A percentile compares a stretch with the other conserved stretches of the same genome.
phyloP scores from a whole-genome alignment of 2,329 filamentous ascomycete genomes.

The Colletotrichum chrysophilum region DNA sequence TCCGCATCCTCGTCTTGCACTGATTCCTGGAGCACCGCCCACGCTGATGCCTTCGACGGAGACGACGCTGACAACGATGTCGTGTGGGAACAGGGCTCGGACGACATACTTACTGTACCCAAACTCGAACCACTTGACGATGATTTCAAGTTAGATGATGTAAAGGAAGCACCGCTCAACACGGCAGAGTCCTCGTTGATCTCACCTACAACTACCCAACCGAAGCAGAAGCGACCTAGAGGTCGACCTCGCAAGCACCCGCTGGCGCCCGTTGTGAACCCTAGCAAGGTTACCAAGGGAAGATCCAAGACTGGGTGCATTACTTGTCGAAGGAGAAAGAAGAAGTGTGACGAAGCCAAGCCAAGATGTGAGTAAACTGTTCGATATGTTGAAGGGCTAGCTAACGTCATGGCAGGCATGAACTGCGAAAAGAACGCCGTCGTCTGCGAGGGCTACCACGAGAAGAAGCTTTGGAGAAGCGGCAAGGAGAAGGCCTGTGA shows the following conservation, averaged over 20 bases:
- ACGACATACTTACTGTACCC: slow-evolving; percentile 51
- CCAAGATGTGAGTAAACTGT: slow-evolving; percentile 60
- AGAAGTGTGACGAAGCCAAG: slow-evolving; percentile 75
- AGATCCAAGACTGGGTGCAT: slow-evolving; percentile 73
- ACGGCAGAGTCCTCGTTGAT: slow-evolving; percentile 20
- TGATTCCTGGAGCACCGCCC: slow-evolving; percentile 49
- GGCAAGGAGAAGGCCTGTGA: slow-evolving; percentile 79
- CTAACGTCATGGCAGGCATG: slow-evolving; percentile 58
- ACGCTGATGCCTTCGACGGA: slow-evolving; percentile 35
- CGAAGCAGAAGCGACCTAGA: slow-evolving; percentile 68
- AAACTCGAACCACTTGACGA: slow-evolving; percentile 65
- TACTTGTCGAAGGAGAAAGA: slow-evolving; percentile 72
- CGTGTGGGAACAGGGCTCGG: slow-evolving; percentile 52
- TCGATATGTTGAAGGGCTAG: not conserved
- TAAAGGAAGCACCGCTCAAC: slow-evolving; percentile 49
- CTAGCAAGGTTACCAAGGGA: slow-evolving; percentile 79
- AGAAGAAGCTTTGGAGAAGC: slow-evolving; percentile 86
- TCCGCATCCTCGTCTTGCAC: slow-evolving; percentile 52
- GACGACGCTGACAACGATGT: slow-evolving; percentile 45
- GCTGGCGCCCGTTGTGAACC: slow-evolving; percentile 58
- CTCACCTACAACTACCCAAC: slow-evolving; percentile 24
- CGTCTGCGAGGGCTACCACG: slow-evolving; percentile 87
- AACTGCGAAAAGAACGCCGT: slow-evolving; percentile 96
- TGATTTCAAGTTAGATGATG: slow-evolving; percentile 56
- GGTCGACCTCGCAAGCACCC: slow-evolving; percentile 86